Conservation (phyloP, 2,329 filamentous ascomycete species). For the Talaromyces sp. region DNA sequence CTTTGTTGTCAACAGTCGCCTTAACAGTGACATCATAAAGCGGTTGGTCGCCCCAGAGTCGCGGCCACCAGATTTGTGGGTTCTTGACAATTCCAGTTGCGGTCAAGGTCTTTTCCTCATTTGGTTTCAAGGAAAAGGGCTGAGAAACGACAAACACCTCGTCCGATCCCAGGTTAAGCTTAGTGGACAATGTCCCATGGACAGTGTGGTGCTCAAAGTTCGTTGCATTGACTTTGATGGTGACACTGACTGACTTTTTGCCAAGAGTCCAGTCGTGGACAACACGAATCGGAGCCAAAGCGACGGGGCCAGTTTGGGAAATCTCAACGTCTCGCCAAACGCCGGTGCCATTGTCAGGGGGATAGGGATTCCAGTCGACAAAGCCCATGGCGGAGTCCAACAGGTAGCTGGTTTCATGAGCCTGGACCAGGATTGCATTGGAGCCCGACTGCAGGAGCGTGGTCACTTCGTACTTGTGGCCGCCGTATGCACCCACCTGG, state of each 20-base stretch:
- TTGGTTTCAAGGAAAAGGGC: slow-evolving; percentile 33
- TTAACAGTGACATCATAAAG: slow-evolving; percentile 40
- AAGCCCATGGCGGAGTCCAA: slow-evolving; percentile 57
- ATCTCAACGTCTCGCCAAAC: slow-evolving; percentile 57
- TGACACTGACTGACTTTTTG: slow-evolving; percentile 36
- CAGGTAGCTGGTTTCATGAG: slow-evolving; percentile 55
- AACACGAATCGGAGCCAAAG: slow-evolving; percentile 41
- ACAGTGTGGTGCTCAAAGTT: slow-evolving; percentile 23
- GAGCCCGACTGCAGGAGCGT: slow-evolving; percentile 26
- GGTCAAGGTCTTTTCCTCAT: slow-evolving; percentile 34
- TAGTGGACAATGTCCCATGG: slow-evolving; percentile 18
- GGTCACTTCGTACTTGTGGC: slow-evolving; percentile 53
- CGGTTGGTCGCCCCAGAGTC: slow-evolving; percentile 53
- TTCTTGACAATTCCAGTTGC: slow-evolving; percentile 35
- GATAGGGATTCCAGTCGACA: slow-evolving; percentile 59
- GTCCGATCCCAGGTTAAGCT: slow-evolving; percentile 13
- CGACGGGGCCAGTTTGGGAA: slow-evolving; percentile 50
- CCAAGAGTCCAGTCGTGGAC: slow-evolving; percentile 36
- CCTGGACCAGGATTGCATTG: slow-evolving; percentile 51
- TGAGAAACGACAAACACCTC: slow-evolving; percentile 21
- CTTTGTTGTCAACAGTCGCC: slow-evolving; percentile 15
- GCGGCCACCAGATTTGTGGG: slow-evolving; percentile 58
- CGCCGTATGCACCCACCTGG: slow-evolving; percentile 55
- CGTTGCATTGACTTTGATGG: slow-evolving; percentile 32
- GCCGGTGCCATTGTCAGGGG: slow-evolving; percentile 58